Percentiles rank a stretch among this genome's conserved stretches.
Evolutionary conservation across 805 yeast genomes (phyloP).

Genomic region (Candida dendrica): DNA sequence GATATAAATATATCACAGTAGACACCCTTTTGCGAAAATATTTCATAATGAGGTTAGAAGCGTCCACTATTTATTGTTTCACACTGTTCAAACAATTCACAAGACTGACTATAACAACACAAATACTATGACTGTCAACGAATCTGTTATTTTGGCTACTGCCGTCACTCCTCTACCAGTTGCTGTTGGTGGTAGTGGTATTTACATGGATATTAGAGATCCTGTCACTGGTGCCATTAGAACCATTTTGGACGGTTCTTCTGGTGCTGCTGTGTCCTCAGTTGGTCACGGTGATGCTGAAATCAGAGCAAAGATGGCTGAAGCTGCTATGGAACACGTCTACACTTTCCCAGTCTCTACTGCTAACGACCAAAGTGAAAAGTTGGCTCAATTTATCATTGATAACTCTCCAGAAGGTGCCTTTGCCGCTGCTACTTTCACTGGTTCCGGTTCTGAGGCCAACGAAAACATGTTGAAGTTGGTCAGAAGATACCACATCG

Average conservation of each 20-base stretch:
- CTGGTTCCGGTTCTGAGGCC: slow-evolving; percentile 61
- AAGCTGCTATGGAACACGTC: slow-evolving; percentile 28
- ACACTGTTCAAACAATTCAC: no score
- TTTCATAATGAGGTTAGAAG: no score
- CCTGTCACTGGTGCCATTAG: slow-evolving; percentile 26
- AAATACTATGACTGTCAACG: slow-evolving; percentile 7
- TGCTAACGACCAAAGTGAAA: slow-evolving; percentile 32
- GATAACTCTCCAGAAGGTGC: slow-evolving; percentile 37
- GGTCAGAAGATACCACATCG: slow-evolving; percentile 39
- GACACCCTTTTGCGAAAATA: no score
- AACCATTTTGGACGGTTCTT: slow-evolving; percentile 33
- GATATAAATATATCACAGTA: no score
- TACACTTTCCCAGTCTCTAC: slow-evolving; percentile 29
- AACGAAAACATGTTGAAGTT: slow-evolving; percentile 60
- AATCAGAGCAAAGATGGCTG: slow-evolving; percentile 30
- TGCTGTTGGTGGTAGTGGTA: slow-evolving; percentile 32
- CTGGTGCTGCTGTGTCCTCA: slow-evolving; percentile 47
- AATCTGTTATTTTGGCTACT: slow-evolving; percentile 23
- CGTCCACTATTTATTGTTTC: no score
- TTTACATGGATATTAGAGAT: slow-evolving; percentile 28
- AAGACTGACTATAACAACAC: no score
- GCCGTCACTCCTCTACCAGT: slow-evolving; percentile 24
- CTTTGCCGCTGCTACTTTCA: slow-evolving; percentile 35
- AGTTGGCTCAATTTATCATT: slow-evolving; percentile 34
- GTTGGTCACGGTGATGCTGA: slow-evolving; percentile 39